Base-by-base conservation (phyloP, 805 yeast species). In the Kodamaea nitidulidarum region DNA sequence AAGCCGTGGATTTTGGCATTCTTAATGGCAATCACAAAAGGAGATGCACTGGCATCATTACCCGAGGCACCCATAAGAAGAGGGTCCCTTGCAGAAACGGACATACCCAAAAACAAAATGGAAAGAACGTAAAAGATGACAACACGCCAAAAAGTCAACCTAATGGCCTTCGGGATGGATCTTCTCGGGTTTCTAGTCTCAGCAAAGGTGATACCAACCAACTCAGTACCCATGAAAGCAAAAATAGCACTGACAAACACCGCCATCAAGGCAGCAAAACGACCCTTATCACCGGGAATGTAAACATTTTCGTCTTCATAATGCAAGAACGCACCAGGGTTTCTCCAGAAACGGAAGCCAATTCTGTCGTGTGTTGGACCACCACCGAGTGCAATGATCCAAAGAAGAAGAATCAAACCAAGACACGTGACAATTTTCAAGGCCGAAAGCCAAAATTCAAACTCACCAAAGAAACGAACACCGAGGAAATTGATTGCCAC, bases 1-100 rank as follows among this genome's bases (percentile, higher is more conserved):
- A 87, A 65, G 0, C 78, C 90, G 7, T 57, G 51, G 45, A 86
- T 84, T 12, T 70, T 60, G 12, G 88, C 84, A 48, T 73, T 75
- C 46, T 74, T 74, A 52, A 86, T 81, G 35, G 95, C 95, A 53
- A 85, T 80, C 38, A 85, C 90, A 52, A 85, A 86, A 28, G 95
- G 95, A 11, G 93, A 83, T 15, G 91, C 88, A 29, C 82, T 73
- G 2, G 90, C 88, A 30, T 71, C 65, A 30, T 69, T 67, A 36
- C 78, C 71, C 14, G 77, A 71, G n/a, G 80, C 79, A 39, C 59
- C 53, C 48, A 75, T 60, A 44, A 83, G 67, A 35, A 60, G 48
- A 28, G 73, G 70, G 54, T 79, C 80, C 46, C 67, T 68, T 43
- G 75, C 75, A 26, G 85, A 73, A 40, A 83, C 90, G 56, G 80